Base-by-base conservation (phyloP, 2,329 filamentous ascomycete genomes). In the Phyllachora maydis region DNA sequence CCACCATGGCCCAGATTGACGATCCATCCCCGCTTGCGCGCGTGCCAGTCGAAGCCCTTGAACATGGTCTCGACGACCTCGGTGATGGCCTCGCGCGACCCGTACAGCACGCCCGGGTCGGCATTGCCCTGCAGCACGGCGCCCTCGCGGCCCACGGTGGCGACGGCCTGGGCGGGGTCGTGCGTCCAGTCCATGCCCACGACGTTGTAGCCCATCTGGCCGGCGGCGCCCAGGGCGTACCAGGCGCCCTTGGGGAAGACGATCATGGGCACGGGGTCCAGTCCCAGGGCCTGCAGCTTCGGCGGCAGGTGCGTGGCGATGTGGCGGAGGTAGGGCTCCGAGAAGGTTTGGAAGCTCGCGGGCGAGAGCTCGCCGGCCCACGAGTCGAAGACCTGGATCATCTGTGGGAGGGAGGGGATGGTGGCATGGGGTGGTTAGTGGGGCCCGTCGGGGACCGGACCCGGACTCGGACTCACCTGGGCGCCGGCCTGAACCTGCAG, bases 161-260 rank as follows among this genome's bases (percentile, higher is more conserved):
- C 71, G 37, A 79, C 72, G 8, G 88, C 83, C 35, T 88, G 70
- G 3, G 72, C 73, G 8, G 88, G 77, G 38, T 88, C 81, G 38
- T 93, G 77, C 22, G 90, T 59, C 88, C 88, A 98, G 50, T 98
- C 88, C 34, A 98, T 58, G 4, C 88, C 81, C 27, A 98, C 76
- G 18, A 93, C 81, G 40, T 95, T 67, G 55, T 95, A 98, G 19
- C 82, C 83, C 10, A 83, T 65, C 39, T 82, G 57, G 52, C 83
- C 93, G 11, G 88, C 65, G 16, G 77, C 70, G 36, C 93, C 78
- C 23, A 98, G 59, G 4, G 82, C 81, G 47, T 91, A 88, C 78
- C 88, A 95, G 8, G 88, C 85, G 8, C 88, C 88, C 56, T 98
- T 98, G 17, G 88, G 82, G 47, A 98, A 98, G 13, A 95, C 82